phyloP scores from a whole-genome alignment of 2,329 filamentous ascomycete species.

The Thyridium curvatum region DNA sequence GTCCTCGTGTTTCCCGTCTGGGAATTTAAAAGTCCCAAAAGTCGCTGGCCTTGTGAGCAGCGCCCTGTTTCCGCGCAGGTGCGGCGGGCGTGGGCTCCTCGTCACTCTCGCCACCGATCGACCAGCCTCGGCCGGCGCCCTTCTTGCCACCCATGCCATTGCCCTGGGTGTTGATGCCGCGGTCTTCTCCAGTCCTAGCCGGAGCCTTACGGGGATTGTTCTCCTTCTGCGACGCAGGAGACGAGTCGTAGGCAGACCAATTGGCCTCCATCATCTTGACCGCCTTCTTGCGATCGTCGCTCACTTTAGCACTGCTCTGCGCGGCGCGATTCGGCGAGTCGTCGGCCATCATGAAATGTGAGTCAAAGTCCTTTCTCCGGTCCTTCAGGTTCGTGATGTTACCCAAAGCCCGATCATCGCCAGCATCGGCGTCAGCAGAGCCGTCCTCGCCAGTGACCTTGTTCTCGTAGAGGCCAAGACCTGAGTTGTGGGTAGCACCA shows the following conservation, averaged over 20 bases:
- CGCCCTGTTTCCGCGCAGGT: constrained; percentile 30
- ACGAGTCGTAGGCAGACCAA: constrained; percentile 51
- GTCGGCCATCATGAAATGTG: constrained; percentile 74
- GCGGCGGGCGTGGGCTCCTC: constrained; percentile 25
- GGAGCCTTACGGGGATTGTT: constrained; percentile 32
- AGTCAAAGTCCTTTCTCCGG: constrained; percentile 68
- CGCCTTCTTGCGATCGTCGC: constrained; percentile 59
- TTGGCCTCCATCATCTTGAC: constrained; percentile 68
- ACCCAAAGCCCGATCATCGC: constrained; percentile 43
- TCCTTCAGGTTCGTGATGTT: constrained; percentile 68
- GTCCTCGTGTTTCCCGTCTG: constrained; percentile 5
- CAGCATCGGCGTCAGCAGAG: constrained; percentile 24
- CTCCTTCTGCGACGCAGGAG: constrained; percentile 45
- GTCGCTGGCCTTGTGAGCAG: constrained; percentile 24
- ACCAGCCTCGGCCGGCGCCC: constrained; percentile 47
- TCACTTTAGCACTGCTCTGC: constrained; percentile 32
- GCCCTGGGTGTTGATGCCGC: constrained; percentile 44
- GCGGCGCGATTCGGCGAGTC: constrained; percentile 45
- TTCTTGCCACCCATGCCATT: constrained; percentile 62
- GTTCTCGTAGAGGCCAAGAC: constrained; percentile 70
- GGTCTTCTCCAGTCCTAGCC: constrained; percentile 16
- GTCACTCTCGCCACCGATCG: constrained; percentile 44
- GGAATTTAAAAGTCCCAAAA: constrained; percentile 42
- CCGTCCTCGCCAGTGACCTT: constrained; percentile 60
- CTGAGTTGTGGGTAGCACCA: constrained; percentile 58